Base-by-base conservation (phyloP, 2,329 filamentous ascomycete species). In the Fusarium sp. region DNA sequence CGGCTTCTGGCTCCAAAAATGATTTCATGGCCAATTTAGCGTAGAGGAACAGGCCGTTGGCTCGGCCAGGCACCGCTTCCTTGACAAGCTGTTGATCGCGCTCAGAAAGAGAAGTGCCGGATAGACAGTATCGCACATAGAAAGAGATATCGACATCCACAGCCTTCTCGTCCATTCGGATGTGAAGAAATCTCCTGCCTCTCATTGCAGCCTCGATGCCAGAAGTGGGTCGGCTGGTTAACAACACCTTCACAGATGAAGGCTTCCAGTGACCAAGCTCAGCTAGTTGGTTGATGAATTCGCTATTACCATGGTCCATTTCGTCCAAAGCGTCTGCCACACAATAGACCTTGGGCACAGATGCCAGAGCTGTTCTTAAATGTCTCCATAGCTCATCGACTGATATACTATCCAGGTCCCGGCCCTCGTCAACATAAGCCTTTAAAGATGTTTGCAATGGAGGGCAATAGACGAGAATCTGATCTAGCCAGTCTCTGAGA, bases 261-360 rank as follows among this genome's bases (percentile, higher is more conserved):
- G 83, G 80, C 11, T 64, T 74, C 73, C 75, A 78, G 10, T 75
- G 52, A 1, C 80, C 81, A 5, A 86, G 76, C 0, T 68, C 51
- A 1, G 75, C 77, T 1, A 86, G 71, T 5, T 72, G 62, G 6
- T 76, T 55, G 5, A 85, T 69, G 27, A 85, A 84, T 4, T 44
- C 44, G 0, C 63, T 49, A 27, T 84, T 77, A 0, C 76, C 82
- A 21, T 75, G 41, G 48, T 84, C 82, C 81, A 86, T 85, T 73
- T 87, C 85, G 65, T 87, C 85, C 8, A 86, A 75, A 4, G 83
- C 84, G 66, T 86, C 84, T 2, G 78, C 79, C 6, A 86, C 76
- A 45, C 81, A 83, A 58, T 82, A 86, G 0, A 79, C 63, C 6
- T 35, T 64, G 35, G 68, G 75, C 38, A 78, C 58, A 7, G 64